Evolutionary conservation across 2,329 filamentous ascomycete species (phyloP), one percentile per base, ranked within the genome.

Genomic region (Madurella mycetomatis): DNA sequence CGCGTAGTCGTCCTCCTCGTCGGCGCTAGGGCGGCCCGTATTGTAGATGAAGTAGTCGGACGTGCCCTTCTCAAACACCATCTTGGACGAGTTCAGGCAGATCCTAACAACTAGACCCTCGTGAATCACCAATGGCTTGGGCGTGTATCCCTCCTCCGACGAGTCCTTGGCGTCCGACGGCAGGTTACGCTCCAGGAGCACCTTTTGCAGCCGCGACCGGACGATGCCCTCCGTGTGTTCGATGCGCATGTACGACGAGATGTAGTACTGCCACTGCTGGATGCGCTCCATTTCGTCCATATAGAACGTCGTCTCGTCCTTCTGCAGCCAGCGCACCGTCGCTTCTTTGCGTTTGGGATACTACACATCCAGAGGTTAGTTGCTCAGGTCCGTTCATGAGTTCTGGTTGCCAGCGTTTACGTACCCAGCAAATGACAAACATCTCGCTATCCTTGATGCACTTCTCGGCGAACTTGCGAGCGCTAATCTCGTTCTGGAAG

Each of bases 231-330:
- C 89, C 0, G 94, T 99, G 1, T 90, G 88, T 66, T 96, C 90
- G 19, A 92, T 82, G 59, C 90, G 89, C 62, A 90, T 88, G 70
- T 88, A 97, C 0, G 92, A 91, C 16, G 92, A 92, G 54, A 96
- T 90, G 69, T 99, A 99, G 73, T 95, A 95, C 64, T 92, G 89
- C 94, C 94, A 99, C 40, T 84, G 80, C 58, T 90, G 85, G 53
- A 86, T 86, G 48, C 85, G 82, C 66, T 94, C 87, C 76, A 96
- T 86, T 62, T 96, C 90, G 61, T 95, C 90, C 66, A 87, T 86
- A 63, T 94, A 91, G 69, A 96, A 90, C 0, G 95, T 87, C 41
- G 83, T 84, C 62, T 87, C 84, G 47, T 86, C 83, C 49, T 81
- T 78, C 62, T 84, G 82, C 47, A 87, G 72, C 79, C 83, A 85